Evolutionary conservation across 1,284 basidiomycete genomes (phyloP), one percentile per base, ranked within the genome.

Genomic region (Cystobasidium sp.): DNA sequence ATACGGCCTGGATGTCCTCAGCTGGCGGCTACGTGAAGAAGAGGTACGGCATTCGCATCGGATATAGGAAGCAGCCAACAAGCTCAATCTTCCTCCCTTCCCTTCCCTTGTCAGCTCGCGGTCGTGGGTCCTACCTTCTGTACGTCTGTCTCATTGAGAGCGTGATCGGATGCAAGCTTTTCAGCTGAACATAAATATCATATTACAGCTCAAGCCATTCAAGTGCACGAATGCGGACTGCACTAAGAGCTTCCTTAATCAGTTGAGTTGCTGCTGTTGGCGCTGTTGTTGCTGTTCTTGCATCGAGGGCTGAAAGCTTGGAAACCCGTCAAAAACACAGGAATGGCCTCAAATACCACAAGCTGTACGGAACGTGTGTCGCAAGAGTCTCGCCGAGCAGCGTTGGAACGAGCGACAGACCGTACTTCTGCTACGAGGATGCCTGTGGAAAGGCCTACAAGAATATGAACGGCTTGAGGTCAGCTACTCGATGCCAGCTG

Each of bases 291-390:
- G 24, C 14, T 10, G 53, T 55, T 24, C 3, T 20, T 1, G 22
- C 3, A 8, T 20, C 10, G n/a, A 6, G 8, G n/a, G 47, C 43
- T 49, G 61, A 31, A 31, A 37, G 6, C 8, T 9, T 24, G 24
- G 20, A 16, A 7, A 39, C 39, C 20, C 37, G 14, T 24, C 6
- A 14, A 37, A 3, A 20, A 12, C 43, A 16, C 56, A 71, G 58
- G 39, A 71, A 71, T 51, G 69, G 69, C 58, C 69, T 71, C 58
- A 71, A 71, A 44, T 71, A 71, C 43, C 69, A 71, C 59, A 51
- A 46, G 37, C 49, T 61, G 9, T 61, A 71, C 61, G 69, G 69
- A 43, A 71, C 58, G 22, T 71, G 69, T 39, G 43, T 69, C 43
- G 49, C 24, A 37, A 66, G 53, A 49, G 44, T 49, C 43, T 31